phyloP scores from a whole-genome alignment of 2,329 filamentous ascomycete species.

The Fusarium setosum region DNA sequence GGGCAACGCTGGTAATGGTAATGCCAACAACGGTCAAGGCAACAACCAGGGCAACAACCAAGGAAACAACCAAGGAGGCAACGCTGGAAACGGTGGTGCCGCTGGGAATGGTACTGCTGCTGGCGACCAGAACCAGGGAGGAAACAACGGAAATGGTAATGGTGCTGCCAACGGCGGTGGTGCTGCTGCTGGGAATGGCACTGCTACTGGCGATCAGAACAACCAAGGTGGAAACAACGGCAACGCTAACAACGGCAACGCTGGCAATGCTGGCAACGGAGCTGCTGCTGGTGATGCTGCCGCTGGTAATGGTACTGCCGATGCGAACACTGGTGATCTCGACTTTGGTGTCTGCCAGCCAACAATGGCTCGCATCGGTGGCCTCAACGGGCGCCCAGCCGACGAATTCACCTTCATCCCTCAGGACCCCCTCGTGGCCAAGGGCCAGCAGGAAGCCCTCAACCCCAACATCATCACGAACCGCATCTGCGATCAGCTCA shows the following conservation, averaged over 20 bases:
- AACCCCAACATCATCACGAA: conserved; percentile 82
- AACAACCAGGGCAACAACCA: not conserved
- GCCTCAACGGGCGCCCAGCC: conserved; percentile 65
- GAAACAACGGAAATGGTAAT: not conserved
- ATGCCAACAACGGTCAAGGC: not conserved
- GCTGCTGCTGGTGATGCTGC: not conserved
- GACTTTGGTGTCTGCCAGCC: conserved; percentile 67
- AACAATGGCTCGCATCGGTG: conserved; percentile 69
- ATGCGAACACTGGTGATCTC: conserved; percentile 41
- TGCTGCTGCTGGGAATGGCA: not conserved
- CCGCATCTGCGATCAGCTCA: conserved; percentile 76
- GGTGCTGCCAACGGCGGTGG: not conserved
- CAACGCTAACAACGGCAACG: not conserved
- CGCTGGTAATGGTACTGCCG: not conserved
- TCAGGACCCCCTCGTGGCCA: conserved; percentile 68
- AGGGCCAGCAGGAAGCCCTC: conserved; percentile 72
- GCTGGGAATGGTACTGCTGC: not conserved
- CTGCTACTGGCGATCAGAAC: not conserved
- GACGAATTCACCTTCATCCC: conserved; percentile 77
- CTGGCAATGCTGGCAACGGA: not conserved
- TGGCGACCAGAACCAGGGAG: not conserved
- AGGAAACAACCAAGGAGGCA: not conserved
- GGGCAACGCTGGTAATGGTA: not conserved
- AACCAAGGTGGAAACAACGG: not conserved
- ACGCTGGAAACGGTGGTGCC: not conserved